phyloP scores from a whole-genome alignment of 306 rosid species.

The Mimosa pudica region DNA sequence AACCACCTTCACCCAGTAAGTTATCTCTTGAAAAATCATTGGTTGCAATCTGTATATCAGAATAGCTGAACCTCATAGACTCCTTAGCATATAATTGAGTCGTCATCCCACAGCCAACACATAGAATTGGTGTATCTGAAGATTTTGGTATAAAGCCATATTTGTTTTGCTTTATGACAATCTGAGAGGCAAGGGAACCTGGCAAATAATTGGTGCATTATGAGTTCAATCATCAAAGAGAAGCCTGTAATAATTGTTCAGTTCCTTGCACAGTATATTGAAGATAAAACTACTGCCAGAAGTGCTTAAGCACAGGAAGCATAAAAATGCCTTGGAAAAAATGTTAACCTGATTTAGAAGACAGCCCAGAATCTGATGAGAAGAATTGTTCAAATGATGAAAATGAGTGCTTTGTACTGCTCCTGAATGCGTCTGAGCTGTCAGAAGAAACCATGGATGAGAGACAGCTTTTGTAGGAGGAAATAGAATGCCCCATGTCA shows the following conservation, averaged over 20 bases:
- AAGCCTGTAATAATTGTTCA: background rate
- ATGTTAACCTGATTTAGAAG: conserved; percentile 43
- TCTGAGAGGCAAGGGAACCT: conserved; percentile 50
- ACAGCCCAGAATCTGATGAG: conserved; percentile 29
- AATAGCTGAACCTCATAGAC: conserved; percentile 57
- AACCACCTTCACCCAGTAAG: conserved; percentile 92
- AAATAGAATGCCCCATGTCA: conserved; percentile 32
- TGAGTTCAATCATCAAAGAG: too few species aligned
- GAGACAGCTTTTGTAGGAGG: conserved; percentile 27
- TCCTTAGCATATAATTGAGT: conserved; percentile 61
- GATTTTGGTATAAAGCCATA: conserved; percentile 36
- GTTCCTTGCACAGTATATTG: background rate
- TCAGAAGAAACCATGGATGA: conserved; percentile 29
- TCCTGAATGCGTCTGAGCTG: conserved; percentile 12
- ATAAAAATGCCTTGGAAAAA: background rate
- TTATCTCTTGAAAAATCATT: conserved; percentile 66
- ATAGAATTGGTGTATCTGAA: conserved; percentile 70
- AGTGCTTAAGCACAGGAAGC: background rate
- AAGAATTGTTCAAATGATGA: conserved; percentile 23
- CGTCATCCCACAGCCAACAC: conserved; percentile 68
- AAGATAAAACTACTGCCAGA: background rate
- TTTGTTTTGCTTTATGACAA: conserved; percentile 40
- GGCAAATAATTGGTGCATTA: conserved; percentile 24
- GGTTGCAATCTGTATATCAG: conserved; percentile 67
- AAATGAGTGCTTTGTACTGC: conserved; percentile 28